Evolutionary conservation across 2,329 filamentous ascomycete genomes (phyloP), one percentile per base, ranked within the genome.

Genomic region (Ramularia endophylla): DNA sequence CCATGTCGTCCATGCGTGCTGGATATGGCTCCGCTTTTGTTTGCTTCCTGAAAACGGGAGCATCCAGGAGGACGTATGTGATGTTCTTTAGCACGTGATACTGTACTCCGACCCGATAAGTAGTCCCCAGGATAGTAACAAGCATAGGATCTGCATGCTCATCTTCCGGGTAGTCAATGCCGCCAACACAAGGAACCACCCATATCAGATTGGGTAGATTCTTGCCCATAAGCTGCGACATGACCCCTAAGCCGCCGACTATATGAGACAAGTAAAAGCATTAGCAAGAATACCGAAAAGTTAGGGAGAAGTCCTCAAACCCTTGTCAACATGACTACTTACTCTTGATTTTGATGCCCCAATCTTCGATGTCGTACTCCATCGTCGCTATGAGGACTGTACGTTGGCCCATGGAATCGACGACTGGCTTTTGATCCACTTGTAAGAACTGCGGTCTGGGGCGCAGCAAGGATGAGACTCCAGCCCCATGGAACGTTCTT

Each of bases 291-390:
- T n/a, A n/a, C n/a, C n/a, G n/a, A n/a, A n/a, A n/a, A n/a, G n/a
- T n/a, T n/a, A n/a, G n/a, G n/a, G n/a, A n/a, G n/a, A n/a, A n/a
- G n/a, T n/a, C n/a, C n/a, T n/a, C n/a, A n/a, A n/a, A n/a, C n/a
- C n/a, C n/a, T n/a, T n/a, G n/a, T n/a, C n/a, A n/a, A n/a, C n/a
- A n/a, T n/a, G n/a, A n/a, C n/a, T n/a, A n/a, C n/a, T n/a, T n/a
- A n/a, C n/a, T 83, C 61, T 83, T 83, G 62, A 83, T 79, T 61
- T 80, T 82, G 61, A 83, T 79, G 2, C 60, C 68, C 75, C 80
- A 83, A 54, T 83, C 80, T 44, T 81, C 77, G 43, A 83, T 82
- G 45, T 83, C 77, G 59, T 83, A 83, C 59, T 83, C 80, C 75
- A 83, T 81, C 7, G 79, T 83, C 8, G 78, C 80, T 38, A 83